Evolutionary conservation across 345 rosid species (phyloP), one percentile per base, ranked within the genome.

Genomic region (Euclidium syriacum): DNA sequence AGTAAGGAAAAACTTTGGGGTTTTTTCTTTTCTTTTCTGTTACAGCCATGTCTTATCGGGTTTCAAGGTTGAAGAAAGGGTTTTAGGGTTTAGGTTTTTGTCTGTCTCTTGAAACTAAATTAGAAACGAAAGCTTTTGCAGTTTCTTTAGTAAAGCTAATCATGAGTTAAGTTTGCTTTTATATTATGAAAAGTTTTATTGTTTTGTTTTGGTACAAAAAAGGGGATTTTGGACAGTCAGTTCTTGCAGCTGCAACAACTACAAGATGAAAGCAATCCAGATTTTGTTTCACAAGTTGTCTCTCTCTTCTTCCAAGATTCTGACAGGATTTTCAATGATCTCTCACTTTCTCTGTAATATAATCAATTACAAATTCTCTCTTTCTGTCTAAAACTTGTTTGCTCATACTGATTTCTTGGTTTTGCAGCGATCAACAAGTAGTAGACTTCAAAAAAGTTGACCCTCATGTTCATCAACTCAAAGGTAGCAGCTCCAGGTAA

Each of bases 401-500:
- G 11, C 46, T 32, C 23, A 7, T 18, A 49, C 3, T 55, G 40
- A 36, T 18, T 4, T 23, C 43, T 6, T 57, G 29, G 3, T 62
- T 70, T 41, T 44, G 2, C 44, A 92, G 98, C 47, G 90, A 79
- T 52, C 91, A 87, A 73, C 91, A 68, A 73, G 75, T 52, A 71
- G 80, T 87, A 35, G 95, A 92, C 78, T 87, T 92, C 84, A 89
- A 79, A 73, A 83, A 68, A 68, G 86, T 89, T 57, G 96, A 92
- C 74, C 81, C 91, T 1, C 81, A 83, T 85, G 96, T 87, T 46
- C 98, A 92, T 78, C 98, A 92, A 73, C 78, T 86, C 67, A 92
- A 92, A 79, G 98, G 98, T 64, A 92, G 98, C 77, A 92, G 98
- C 64, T 84, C 98, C 53, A 92, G 98, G 97, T 92, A 77, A 51